Percentiles rank a stretch among this genome's conserved stretches.
Conservation (phyloP, 306 rosid genomes). For the Prunus mume region DNA sequence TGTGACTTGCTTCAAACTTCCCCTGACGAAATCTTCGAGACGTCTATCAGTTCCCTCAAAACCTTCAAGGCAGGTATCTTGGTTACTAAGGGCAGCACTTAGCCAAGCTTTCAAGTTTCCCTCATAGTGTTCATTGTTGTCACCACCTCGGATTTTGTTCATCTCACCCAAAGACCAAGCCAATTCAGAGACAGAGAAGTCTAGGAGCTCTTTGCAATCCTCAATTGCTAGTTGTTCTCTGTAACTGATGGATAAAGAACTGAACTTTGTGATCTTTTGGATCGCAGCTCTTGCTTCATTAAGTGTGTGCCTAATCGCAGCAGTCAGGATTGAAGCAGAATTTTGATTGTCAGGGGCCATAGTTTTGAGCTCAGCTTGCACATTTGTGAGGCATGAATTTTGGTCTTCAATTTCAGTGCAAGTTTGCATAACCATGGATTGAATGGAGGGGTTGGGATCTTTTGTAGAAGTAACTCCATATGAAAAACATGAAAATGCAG, state of each 20-base stretch:
- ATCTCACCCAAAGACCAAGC: constrained; percentile 85
- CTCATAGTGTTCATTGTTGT: constrained; percentile 34
- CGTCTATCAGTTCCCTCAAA: constrained; percentile 88
- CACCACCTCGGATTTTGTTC: constrained; percentile 58
- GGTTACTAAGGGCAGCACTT: constrained; percentile 94
- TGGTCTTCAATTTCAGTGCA: constrained; percentile 58
- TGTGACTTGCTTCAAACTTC: constrained; percentile 79
- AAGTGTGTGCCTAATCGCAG: constrained; percentile 62
- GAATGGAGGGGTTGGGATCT: constrained; percentile 39
- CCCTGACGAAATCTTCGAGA: constrained; percentile 61
- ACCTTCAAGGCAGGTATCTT: constrained; percentile 94
- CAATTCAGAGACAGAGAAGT: constrained; percentile 78
- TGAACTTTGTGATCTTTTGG: constrained; percentile 62
- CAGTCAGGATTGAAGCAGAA: constrained; percentile 52
- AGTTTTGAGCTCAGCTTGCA: constrained; percentile 53
- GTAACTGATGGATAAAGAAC: constrained; percentile 54
- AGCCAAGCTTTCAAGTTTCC: constrained; percentile 90
- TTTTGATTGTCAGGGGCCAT: constrained; percentile 20
- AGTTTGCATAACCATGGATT: constrained; percentile 55
- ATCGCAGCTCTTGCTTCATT: constrained; percentile 65
- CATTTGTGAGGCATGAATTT: constrained; percentile 47
- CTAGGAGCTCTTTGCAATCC: constrained; percentile 92
- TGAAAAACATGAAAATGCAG: constrained; percentile 32
- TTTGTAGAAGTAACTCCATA: constrained; percentile 1
- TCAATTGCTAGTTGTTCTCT: constrained; percentile 77